Evolutionary conservation across 352 stramenopile genomes (phyloP).

Genomic region (Phytopythium litorale): DNA sequence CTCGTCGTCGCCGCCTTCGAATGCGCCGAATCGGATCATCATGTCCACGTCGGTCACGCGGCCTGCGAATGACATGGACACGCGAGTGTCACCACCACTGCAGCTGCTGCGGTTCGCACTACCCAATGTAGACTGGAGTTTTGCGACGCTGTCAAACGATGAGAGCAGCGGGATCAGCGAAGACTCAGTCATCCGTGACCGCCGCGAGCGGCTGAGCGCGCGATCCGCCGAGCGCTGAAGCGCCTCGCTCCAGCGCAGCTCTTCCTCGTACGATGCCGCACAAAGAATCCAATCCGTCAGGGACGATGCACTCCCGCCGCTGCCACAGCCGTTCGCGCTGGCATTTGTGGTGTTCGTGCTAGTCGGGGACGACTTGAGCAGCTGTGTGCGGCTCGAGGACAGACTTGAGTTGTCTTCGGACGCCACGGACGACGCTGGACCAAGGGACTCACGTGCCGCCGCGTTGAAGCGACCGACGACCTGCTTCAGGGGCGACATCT

Average conservation of each 20-base stretch:
- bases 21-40: conserved; percentile 21
- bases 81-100: neutral
- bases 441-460: conserved; percentile 21
- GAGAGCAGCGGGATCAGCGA: conserved; percentile 30
- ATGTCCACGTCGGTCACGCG: conserved; percentile 27
- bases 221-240: conserved; percentile 71
- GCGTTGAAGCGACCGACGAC: conserved; percentile 53
- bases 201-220: conserved; percentile 50
- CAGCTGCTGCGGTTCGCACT: conserved; percentile 5
- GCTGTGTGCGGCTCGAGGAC: conserved; percentile 6
- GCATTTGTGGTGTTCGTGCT: neutral
- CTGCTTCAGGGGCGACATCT: conserved; percentile 61
- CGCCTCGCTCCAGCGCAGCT: conserved; percentile 57
- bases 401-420: conserved; percentile 4
- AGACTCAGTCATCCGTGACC: conserved; percentile 54
- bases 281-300: conserved; percentile 69
- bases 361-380: neutral
- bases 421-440: neutral
- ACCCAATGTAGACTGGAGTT: conserved; percentile 1
- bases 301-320: neutral
- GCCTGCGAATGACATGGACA: conserved; percentile 1
- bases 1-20: conserved; percentile 37
- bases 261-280: conserved; percentile 54
- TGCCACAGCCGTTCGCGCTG: neutral
- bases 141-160: conserved; percentile 24